A percentile compares a stretch with the other conserved stretches of the same genome.
Conservation (phyloP, 2,329 filamentous ascomycete species). For the Coleophoma crateriformis region DNA sequence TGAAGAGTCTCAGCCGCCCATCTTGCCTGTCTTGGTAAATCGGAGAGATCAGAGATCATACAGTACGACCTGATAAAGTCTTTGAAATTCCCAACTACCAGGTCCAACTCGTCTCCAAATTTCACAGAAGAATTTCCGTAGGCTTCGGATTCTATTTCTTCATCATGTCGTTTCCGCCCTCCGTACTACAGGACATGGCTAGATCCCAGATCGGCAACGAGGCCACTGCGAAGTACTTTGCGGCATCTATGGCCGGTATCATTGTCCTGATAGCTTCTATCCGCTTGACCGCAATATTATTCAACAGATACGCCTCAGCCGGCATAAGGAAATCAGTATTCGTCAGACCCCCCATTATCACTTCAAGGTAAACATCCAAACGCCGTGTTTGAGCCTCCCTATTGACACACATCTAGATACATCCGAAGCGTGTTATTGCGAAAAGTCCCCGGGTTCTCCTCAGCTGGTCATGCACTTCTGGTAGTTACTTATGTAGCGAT, state of each 20-base stretch:
- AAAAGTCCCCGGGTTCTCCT: slow-evolving; percentile 29
- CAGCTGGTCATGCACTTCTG: slow-evolving; percentile 29
- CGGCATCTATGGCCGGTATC: slow-evolving; percentile 12
- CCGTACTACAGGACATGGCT: not conserved
- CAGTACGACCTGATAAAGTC: no score
- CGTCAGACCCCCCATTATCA: not conserved
- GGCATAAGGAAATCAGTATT: not conserved
- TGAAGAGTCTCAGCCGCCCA: no score
- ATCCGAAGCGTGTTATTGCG: slow-evolving; percentile 5
- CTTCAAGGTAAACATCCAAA: not conserved
- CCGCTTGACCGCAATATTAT: slow-evolving; percentile 14
- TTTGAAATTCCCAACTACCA: no score
- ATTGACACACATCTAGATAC: not conserved
- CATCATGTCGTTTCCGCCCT: no score
- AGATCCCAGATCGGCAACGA: slow-evolving; percentile 5
- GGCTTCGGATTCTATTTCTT: no score
- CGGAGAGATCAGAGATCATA: no score
- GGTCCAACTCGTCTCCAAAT: no score
- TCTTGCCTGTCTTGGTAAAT: no score
- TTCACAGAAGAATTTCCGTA: no score
- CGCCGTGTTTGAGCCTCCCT: not conserved
- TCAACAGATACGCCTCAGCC: slow-evolving; percentile 8
- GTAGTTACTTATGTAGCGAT: slow-evolving; percentile 28
- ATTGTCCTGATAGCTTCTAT: slow-evolving; percentile 15
- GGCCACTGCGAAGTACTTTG: slow-evolving; percentile 13